phyloP scores from a whole-genome alignment of 2,329 filamentous ascomycete genomes.

The Endoconidiophora laricicola region DNA sequence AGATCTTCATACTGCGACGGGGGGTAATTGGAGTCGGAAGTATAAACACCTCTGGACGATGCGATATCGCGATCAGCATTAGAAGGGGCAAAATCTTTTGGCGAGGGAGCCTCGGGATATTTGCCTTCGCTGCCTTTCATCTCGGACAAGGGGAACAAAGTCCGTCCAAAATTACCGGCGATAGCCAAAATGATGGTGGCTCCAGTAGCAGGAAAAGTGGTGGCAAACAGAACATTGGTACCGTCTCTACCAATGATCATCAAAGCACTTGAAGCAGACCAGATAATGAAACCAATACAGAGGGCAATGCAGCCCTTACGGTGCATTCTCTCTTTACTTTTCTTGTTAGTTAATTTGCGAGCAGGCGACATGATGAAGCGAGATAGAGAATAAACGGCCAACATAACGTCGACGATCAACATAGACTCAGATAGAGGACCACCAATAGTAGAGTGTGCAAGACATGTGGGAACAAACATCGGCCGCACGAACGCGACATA shows the following conservation, averaged over 20 bases:
- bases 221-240: constrained; percentile 28
- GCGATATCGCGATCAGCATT: background rate
- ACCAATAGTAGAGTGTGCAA: constrained; percentile 28
- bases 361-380: constrained; percentile 22
- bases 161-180: constrained; percentile 21
- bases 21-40: constrained; percentile 27
- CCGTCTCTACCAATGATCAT: constrained; percentile 31
- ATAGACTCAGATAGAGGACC: constrained; percentile 30
- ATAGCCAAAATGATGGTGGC: constrained; percentile 30
- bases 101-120: constrained; percentile 12
- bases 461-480: constrained; percentile 35
- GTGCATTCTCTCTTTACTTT: constrained; percentile 18
- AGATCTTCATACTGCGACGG: constrained; percentile 33
- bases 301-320: constrained; percentile 27
- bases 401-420: constrained; percentile 28
- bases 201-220: constrained; percentile 33
- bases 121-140: constrained; percentile 3
- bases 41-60: constrained; percentile 22
- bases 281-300: constrained; percentile 30
- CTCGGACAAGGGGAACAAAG: constrained; percentile 22
- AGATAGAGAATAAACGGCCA: constrained; percentile 24
- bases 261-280: constrained; percentile 37
- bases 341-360: constrained; percentile 18
- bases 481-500: constrained; percentile 38
- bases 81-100: constrained; percentile 15